Base-by-base conservation (phyloP, 2,329 filamentous ascomycete species). In the Paraphaeosphaeria minitans region DNA sequence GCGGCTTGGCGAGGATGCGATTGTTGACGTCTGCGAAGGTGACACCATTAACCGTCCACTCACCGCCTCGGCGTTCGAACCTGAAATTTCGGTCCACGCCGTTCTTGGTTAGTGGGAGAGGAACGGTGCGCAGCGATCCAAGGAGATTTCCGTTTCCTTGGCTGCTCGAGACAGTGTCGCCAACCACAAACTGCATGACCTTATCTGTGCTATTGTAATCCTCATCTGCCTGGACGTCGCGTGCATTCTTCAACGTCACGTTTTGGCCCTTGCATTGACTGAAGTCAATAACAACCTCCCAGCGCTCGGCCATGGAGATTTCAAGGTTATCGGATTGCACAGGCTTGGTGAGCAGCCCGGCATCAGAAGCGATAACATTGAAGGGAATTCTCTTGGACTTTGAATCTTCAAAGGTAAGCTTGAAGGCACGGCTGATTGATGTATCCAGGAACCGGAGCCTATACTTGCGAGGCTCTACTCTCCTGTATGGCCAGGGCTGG, bases 401-500 rank as follows among this genome's bases (percentile, higher is more conserved):
- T 24, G 71, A 68, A 22, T 78, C 75, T 33, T 68, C 69, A 55
- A 85, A 81, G 66, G 81, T 84, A 13, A 86, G 77, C 31, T 80
- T 77, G 63, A 83, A 86, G 19, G 79, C 77, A 46, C 72, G 70
- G 56, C 67, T 71, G 53, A 75, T 67, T 7, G 70, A 65, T 12
- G 71, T 78, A 68, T 87, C 80, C 31, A 85, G 78, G 63, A 86
- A 74, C 13, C 85, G 75, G 63, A 88, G 81, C 37, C 84, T 82
- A 66, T 87, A 87, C 69, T 86, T 87, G 67, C 85, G 80, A 7
- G 83, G 84, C 70, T 87, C 82, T 4, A 87, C 84, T n/a, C 80
- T 78, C 10, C 85, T 64, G 61, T 79, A 86, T 2, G 85, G 85
- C 85, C 85, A 87, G 5, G 85, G 85, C 64, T 84, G 81, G 1